A percentile compares a stretch with the other conserved stretches of the same genome.
phyloP scores from a whole-genome alignment of 2,329 filamentous ascomycete species.

The Septoria linicola region DNA sequence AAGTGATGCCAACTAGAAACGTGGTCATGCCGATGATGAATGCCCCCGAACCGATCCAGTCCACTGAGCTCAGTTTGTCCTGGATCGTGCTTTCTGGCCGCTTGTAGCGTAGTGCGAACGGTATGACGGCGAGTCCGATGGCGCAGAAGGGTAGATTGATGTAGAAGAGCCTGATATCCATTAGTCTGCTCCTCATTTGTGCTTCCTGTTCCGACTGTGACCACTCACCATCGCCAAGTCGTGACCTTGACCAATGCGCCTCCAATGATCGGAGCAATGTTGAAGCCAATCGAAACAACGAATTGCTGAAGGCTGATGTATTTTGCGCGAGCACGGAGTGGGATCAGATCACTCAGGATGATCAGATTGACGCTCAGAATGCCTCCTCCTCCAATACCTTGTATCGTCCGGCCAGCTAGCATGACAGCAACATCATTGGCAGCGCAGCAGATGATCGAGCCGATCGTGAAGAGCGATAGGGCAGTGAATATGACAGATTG shows the following conservation, averaged over 20 bases:
- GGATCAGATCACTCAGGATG: constrained; percentile 45
- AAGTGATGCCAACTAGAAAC: constrained; percentile 37
- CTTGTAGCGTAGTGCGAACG: constrained; percentile 55
- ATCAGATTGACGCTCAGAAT: constrained; percentile 45
- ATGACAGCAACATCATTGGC: constrained; percentile 41
- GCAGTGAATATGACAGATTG: constrained; percentile 46
- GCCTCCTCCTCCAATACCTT: constrained; percentile 50
- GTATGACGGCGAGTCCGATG: constrained; percentile 35
- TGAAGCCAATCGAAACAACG: constrained; percentile 38
- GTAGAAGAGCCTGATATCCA: too few species aligned
- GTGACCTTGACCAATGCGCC: constrained; percentile 28
- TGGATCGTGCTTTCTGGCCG: constrained; percentile 25
- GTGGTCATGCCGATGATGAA: constrained; percentile 30
- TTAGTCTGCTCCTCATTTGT: too few species aligned
- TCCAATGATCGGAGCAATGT: constrained; percentile 38
- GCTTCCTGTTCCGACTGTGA: too few species aligned
- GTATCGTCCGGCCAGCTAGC: constrained; percentile 46
- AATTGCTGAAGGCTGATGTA: constrained; percentile 30
- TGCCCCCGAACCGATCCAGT: constrained; percentile 29
- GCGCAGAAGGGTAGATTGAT: constrained; percentile 41
- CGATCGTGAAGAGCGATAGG: constrained; percentile 48
- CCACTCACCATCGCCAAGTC: constrained; percentile 38
- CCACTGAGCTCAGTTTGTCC: constrained; percentile 26
- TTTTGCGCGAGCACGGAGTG: constrained; percentile 26
- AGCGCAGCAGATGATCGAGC: constrained; percentile 47